Evolutionary conservation across 2,329 filamentous ascomycete species (phyloP).

Genomic region (Neopestalotiopsis rosae): DNA sequence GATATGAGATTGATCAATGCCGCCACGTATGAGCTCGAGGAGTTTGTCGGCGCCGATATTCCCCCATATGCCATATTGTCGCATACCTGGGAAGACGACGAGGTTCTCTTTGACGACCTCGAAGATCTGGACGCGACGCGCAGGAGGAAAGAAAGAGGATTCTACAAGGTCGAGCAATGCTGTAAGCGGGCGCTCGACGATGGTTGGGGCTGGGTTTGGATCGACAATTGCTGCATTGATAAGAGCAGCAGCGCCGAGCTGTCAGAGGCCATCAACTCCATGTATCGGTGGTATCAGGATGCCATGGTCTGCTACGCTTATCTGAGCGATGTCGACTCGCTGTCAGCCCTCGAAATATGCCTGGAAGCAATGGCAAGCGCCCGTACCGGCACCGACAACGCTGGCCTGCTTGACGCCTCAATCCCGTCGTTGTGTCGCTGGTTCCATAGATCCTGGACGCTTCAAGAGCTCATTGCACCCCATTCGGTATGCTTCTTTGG

Average conservation of each 20-base stretch:
- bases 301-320: slow-evolving; percentile 22
- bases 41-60: slow-evolving; percentile 9
- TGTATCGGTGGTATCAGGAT: slow-evolving; percentile 1
- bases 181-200: neutral
- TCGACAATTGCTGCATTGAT: slow-evolving; percentile 17
- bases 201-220: slow-evolving; percentile 11
- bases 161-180: neutral
- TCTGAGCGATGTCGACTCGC: slow-evolving; percentile 9
- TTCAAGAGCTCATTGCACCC: slow-evolving; percentile 18
- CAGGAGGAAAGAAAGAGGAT: neutral
- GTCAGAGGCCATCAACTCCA: slow-evolving; percentile 14
- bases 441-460: slow-evolving; percentile 13
- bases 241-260: slow-evolving; percentile 14
- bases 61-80: slow-evolving; percentile 17
- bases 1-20: slow-evolving; percentile 14
- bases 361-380: neutral
- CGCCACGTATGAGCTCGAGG: neutral
- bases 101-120: slow-evolving; percentile 12
- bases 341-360: too few relatives aligned
- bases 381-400: neutral
- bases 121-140: neutral
- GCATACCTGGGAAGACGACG: slow-evolving; percentile 17
- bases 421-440: neutral
- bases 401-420: neutral
- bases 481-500: slow-evolving; percentile 15